A percentile compares a stretch with the other conserved stretches of the same genome.
Conservation (phyloP, 2,329 filamentous ascomycete species). For the Cordyceps javanica region DNA sequence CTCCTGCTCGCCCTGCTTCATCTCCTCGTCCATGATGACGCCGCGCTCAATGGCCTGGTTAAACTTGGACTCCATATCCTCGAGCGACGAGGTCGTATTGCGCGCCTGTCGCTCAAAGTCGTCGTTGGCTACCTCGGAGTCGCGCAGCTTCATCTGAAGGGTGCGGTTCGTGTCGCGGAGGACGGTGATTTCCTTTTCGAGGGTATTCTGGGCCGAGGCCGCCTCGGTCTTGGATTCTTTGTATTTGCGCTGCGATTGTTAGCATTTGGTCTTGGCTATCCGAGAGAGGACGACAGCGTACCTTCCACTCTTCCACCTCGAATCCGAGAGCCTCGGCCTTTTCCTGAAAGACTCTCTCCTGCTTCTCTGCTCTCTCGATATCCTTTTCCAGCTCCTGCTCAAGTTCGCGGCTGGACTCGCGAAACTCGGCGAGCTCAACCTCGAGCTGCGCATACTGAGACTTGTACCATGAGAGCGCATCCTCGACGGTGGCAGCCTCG, state of each 20-base stretch:
- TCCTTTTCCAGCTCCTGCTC: slow-evolving; percentile 95
- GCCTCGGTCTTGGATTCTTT: slow-evolving; percentile 90
- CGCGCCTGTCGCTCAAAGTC: slow-evolving; percentile 95
- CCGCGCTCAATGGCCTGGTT: slow-evolving; percentile 87
- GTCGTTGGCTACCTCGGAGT: slow-evolving; percentile 97
- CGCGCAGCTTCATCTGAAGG: slow-evolving; percentile 75
- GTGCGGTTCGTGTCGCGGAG: slow-evolving; percentile 79
- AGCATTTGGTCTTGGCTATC: slow-evolving; percentile 7
- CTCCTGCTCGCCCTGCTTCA: slow-evolving; percentile 86
- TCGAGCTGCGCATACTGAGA: slow-evolving; percentile 90
- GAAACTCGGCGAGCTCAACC: slow-evolving; percentile 86
- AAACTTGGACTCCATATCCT: slow-evolving; percentile 96
- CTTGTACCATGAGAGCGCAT: slow-evolving; percentile 92
- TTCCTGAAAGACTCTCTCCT: slow-evolving; percentile 77
- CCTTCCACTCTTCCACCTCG: slow-evolving; percentile 98
- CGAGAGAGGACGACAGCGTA: slow-evolving; percentile 36
- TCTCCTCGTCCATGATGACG: slow-evolving; percentile 93
- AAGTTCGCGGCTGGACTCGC: slow-evolving; percentile 86
- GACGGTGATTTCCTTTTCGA: slow-evolving; percentile 94
- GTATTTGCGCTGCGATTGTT: slow-evolving; percentile 69
- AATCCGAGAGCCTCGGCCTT: slow-evolving; percentile 80
- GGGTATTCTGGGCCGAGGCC: slow-evolving; percentile 70
- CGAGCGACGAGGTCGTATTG: slow-evolving; percentile 90
- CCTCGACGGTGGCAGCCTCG: slow-evolving; percentile 53
- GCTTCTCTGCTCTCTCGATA: slow-evolving; percentile 89